Evolutionary conservation across 75 land plant species (phyloP).

Genomic region (Cunninghamia lanceolata): DNA sequence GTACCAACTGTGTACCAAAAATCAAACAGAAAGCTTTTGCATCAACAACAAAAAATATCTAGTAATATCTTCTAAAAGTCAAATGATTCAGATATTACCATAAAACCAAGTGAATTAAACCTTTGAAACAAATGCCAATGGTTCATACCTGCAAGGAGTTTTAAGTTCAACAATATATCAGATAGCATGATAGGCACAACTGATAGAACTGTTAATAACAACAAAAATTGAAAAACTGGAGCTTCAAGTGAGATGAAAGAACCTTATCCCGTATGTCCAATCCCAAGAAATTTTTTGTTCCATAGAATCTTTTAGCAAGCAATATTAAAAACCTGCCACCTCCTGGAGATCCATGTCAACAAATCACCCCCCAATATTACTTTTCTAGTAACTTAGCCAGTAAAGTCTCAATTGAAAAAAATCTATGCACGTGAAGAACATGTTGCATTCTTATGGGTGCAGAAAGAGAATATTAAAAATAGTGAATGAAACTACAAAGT

Average conservation of each 20-base stretch:
- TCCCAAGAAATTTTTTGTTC: conserved; percentile 71
- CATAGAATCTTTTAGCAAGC: conserved; percentile 67
- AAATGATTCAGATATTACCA: background rate
- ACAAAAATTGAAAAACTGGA: background rate
- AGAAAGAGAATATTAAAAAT: background rate
- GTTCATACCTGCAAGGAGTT: background rate
- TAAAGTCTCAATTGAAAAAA: background rate
- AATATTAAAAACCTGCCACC: conserved; percentile 90
- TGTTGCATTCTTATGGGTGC: background rate
- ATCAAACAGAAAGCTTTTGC: background rate
- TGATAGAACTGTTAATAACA: conserved; percentile 1
- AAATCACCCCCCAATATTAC: background rate
- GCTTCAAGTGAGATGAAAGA: background rate
- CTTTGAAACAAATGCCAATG: background rate
- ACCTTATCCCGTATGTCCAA: conserved; percentile 91
- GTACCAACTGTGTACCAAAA: conserved; percentile 60
- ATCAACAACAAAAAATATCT: background rate
- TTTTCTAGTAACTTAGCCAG: background rate
- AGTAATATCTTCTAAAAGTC: background rate
- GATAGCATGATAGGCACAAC: background rate
- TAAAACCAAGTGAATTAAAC: background rate
- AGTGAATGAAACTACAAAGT: background rate
- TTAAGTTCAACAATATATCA: background rate
- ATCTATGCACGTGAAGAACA: background rate
- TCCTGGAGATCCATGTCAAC: conserved; percentile 38